phyloP scores from a whole-genome alignment of 495 filamentous ascomycete genomes.

The Parathielavia hyrcaniae region DNA sequence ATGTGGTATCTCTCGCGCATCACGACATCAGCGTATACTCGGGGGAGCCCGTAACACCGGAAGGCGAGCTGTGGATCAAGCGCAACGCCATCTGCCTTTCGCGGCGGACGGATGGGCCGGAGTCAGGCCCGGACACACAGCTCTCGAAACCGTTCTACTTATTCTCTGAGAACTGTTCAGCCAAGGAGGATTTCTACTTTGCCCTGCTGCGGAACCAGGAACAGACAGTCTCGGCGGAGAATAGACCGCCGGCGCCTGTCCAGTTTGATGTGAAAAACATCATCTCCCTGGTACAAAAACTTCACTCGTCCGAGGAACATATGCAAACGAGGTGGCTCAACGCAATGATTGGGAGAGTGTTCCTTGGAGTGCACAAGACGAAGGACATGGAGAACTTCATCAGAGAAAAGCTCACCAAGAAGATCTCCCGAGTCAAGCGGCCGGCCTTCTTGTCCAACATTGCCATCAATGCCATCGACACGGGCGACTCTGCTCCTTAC shows the following conservation, averaged over 20 bases:
- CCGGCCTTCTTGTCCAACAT: constrained; percentile 83
- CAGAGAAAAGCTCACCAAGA: constrained; percentile 84
- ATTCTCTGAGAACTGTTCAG: constrained; percentile 88
- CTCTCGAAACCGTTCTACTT: constrained; percentile 78
- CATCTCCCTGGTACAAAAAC: constrained; percentile 73
- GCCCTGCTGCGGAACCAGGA: constrained; percentile 81
- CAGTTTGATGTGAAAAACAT: constrained; percentile 80
- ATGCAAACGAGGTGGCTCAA: constrained; percentile 93
- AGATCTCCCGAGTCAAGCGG: constrained; percentile 88
- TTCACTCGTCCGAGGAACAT: constrained; percentile 90
- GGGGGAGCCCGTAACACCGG: constrained; percentile 72
- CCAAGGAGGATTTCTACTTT: constrained; percentile 98
- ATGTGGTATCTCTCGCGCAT: constrained; percentile 86
- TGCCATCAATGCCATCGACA: constrained; percentile 70
- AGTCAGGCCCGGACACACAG: constrained; percentile 46
- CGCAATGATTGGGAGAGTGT: constrained; percentile 78
- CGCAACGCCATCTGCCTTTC: constrained; percentile 86
- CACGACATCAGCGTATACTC: constrained; percentile 82
- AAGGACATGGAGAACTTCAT: constrained; percentile 71
- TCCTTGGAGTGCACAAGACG: constrained; percentile 81
- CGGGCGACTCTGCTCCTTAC: constrained; percentile 80
- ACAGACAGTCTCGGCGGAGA: constrained; percentile 49
- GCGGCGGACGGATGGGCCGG: constrained; percentile 57
- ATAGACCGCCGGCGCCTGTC: constrained; percentile 62
- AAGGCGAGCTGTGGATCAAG: constrained; percentile 92